Evolutionary conservation across 2,329 filamentous ascomycete species (phyloP).

Genomic region (Aspergillus pseudoviridinutans): DNA sequence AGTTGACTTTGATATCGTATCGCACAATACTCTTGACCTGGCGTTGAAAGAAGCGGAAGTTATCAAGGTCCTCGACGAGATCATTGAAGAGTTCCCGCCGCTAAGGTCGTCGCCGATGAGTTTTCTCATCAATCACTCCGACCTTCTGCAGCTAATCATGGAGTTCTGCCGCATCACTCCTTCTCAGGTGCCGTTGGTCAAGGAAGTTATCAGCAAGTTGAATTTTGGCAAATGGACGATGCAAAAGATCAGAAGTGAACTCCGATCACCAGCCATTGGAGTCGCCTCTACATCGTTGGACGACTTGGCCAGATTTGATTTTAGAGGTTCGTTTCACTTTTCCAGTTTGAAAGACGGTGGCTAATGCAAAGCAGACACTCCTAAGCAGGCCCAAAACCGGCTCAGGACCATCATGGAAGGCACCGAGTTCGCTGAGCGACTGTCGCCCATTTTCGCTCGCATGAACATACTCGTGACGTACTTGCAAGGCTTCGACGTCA

Average conservation of each 20-base stretch:
- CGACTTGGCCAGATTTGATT: constrained; percentile 86
- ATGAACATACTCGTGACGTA: constrained; percentile 75
- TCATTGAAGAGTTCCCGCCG: constrained; percentile 74
- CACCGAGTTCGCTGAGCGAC: constrained; percentile 49
- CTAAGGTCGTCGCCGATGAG: constrained; percentile 71
- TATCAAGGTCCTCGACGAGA: constrained; percentile 90
- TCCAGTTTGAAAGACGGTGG: constrained; percentile 52
- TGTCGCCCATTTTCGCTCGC: constrained; percentile 64
- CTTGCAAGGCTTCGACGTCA: constrained; percentile 68
- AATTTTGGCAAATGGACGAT: constrained; percentile 78
- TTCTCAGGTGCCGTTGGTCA: constrained; percentile 65
- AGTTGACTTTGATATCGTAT: constrained; percentile 96
- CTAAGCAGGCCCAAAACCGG: constrained; percentile 69
- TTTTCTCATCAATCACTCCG: constrained; percentile 85
- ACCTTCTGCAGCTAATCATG: constrained; percentile 81
- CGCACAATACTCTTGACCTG: constrained; percentile 72
- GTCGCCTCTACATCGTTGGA: constrained; percentile 86
- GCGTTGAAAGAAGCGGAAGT: constrained; percentile 90
- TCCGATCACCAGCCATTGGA: constrained; percentile 75
- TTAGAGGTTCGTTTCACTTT: constrained; percentile 57
- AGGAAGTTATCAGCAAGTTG: constrained; percentile 80
- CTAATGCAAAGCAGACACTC: constrained; percentile 56
- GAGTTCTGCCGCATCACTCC: constrained; percentile 78
- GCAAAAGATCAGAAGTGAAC: constrained; percentile 75
- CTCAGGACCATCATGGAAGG: constrained; percentile 53